Evolutionary conservation across 345 rosid genomes (phyloP), one percentile per base, ranked within the genome.

Genomic region (Anacardium occidentale): DNA sequence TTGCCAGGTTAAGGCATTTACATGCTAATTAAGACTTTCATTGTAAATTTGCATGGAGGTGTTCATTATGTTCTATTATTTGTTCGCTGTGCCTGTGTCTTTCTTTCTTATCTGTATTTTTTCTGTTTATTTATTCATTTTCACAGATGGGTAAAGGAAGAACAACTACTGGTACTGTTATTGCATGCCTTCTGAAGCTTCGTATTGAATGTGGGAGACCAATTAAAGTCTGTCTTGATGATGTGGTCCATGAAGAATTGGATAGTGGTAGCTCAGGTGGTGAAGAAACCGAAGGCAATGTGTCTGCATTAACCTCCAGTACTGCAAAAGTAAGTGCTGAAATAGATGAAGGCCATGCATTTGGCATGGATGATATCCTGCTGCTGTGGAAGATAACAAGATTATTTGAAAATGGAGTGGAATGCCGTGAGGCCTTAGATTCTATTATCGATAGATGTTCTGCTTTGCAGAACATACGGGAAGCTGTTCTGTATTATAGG

Each of bases 111-210:
- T 70, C 65, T 57, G 48, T 29, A 9, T 45, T 18, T 67, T 37
- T 66, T 34, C 56, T 75, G 45, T 63, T 26, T 68, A 24, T 56
- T 54, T 48, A 62, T 71, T 64, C n/a, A 67, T 69, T 52, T 66
- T 76, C 66, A 55, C 85, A 94, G 98, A 95, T 95, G 97, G 99
- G 99, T 72, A 92, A 89, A 83, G 99, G 99, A 80, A 92, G 99
- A 85, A 95, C 99, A n/a, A 95, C 99, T 24, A 89, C 98, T 62
- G 99, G 98, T 67, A 92, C 99, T 71, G 99, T 92, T 62, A 92
- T 95, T 79, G 99, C 99, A 56, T 95, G 99, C 83, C 97, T 95
- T 80, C 82, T 95, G 71, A 89, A 92, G 81, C 97, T 89, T 71
- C 86, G 98, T 56, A 86, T 95, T 13, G 92, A 90, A 75, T 74